These are phyloP conservation scores for Exidia glandulosa DNA, from an alignment of 768 basidiomycete species.

Conservation along the genomic window DNA sequence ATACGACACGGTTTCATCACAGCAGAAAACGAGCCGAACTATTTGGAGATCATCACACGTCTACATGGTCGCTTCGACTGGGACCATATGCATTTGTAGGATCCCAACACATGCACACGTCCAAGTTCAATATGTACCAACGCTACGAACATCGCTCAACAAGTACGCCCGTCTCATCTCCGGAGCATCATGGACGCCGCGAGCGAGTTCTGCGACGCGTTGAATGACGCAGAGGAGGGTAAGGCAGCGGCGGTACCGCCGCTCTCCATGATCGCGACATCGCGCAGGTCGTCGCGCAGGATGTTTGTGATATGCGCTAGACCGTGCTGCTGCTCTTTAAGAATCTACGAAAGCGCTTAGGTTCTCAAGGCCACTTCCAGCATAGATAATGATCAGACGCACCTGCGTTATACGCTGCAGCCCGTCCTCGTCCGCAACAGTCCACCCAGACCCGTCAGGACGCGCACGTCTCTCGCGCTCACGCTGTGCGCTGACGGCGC, in stretches of 20 bases:
- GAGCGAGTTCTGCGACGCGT: background rate
- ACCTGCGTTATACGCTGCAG: conserved; percentile 68
- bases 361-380: background rate
- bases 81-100: background rate
- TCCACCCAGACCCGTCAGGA: conserved; percentile 44
- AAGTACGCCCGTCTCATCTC: background rate
- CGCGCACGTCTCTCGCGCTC: conserved; percentile 28
- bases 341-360: conserved; percentile 34
- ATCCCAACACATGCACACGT: background rate
- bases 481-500: conserved; percentile 50
- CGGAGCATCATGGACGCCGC: background rate
- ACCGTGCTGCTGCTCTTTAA: conserved; percentile 69
- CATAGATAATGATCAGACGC: conserved; percentile 9
- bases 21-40: conserved; percentile 79
- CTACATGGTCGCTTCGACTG: conserved; percentile 56
- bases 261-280: conserved; percentile 45
- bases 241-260: background rate
- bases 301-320: conserved; percentile 72
- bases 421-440: conserved; percentile 81
- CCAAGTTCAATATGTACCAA: too few relatives aligned
- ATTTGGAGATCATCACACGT: conserved; percentile 61
- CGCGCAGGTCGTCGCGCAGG: conserved; percentile 49
- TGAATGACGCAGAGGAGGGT: background rate
- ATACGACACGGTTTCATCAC: conserved; percentile 79
- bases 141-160: background rate